Conservation (phyloP, 192 early-diverging fungal species). For the Linnemannia elongata region DNA sequence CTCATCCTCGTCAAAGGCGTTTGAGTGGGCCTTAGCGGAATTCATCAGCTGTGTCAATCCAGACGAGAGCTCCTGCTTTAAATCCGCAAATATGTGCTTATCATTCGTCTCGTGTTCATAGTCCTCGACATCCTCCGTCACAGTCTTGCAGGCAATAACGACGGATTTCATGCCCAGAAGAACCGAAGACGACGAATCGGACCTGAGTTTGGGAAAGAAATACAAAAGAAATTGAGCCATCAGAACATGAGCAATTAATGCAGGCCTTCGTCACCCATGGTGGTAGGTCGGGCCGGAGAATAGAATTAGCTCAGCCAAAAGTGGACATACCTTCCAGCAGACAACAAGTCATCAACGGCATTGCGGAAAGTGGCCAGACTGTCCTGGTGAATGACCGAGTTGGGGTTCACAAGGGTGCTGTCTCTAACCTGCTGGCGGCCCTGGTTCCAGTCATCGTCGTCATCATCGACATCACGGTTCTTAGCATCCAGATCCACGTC, state of each 20-base stretch:
- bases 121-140: slow-evolving; percentile 86
- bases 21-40: slow-evolving; percentile 84
- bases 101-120: slow-evolving; percentile 70
- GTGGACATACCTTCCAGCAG: slow-evolving; percentile 71
- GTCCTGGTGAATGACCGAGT: slow-evolving; percentile 81
- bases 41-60: slow-evolving; percentile 78
- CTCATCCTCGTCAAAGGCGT: slow-evolving; percentile 69
- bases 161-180: slow-evolving; percentile 89
- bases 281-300: not conserved
- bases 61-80: slow-evolving; percentile 74
- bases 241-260: not conserved
- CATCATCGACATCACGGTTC: slow-evolving; percentile 27
- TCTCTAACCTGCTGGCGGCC: slow-evolving; percentile 65
- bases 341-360: slow-evolving; percentile 86
- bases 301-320: not conserved
- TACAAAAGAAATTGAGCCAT: not conserved
- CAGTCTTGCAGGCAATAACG: slow-evolving; percentile 84
- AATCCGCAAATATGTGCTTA: slow-evolving; percentile 62
- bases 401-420: slow-evolving; percentile 79
- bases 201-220: slow-evolving; percentile 50
- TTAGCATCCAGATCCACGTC: slow-evolving; percentile 4
- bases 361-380: slow-evolving; percentile 47
- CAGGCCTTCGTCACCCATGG: not conserved
- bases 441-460: slow-evolving; percentile 62
- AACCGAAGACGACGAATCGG: slow-evolving; percentile 78